These are phyloP conservation scores for Zygotorulaspora florentina DNA, from an alignment of 805 yeast genomes.

Conservation along the genomic window DNA sequence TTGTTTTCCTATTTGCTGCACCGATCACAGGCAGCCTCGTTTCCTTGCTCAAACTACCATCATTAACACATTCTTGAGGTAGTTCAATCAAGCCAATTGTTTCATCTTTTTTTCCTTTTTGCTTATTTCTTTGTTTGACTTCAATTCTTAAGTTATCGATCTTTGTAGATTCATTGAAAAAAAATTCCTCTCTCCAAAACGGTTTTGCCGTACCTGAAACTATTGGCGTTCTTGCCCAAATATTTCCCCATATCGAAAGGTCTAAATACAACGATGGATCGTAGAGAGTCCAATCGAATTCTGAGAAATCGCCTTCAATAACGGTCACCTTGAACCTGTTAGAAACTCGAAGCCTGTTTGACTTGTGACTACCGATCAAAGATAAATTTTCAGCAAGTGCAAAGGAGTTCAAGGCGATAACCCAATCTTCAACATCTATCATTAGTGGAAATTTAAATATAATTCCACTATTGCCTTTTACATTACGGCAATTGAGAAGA, in stretches of 20 bases:
- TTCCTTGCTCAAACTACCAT: slow-evolving; percentile 23
- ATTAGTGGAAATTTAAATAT: slow-evolving; percentile 60
- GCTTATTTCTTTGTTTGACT: slow-evolving; percentile 37
- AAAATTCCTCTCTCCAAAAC: slow-evolving; percentile 80
- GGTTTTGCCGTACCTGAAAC: slow-evolving; percentile 51
- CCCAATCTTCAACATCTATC: slow-evolving; percentile 74
- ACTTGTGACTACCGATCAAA: slow-evolving; percentile 25
- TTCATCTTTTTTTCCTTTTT: slow-evolving; percentile 29
- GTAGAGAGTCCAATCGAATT: slow-evolving; percentile 3
- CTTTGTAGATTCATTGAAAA: slow-evolving; percentile 51
- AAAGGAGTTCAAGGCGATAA: slow-evolving; percentile 61
- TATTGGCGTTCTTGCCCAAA: slow-evolving; percentile 75
- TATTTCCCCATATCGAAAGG: slow-evolving; percentile 62
- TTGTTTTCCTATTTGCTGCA: slow-evolving; percentile 34
- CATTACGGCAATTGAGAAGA: slow-evolving; percentile 8
- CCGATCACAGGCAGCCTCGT: slow-evolving; percentile 45
- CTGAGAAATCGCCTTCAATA: slow-evolving; percentile 54
- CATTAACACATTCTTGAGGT: slow-evolving; percentile 24
- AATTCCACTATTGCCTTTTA: slow-evolving; percentile 15
- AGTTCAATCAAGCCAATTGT: slow-evolving; percentile 49
- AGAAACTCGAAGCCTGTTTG: slow-evolving; percentile 47
- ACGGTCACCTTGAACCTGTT: slow-evolving; percentile 54
- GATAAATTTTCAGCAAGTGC: slow-evolving; percentile 48
- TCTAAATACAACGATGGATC: slow-evolving; percentile 54
- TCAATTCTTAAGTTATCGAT: slow-evolving; percentile 50